Conservation (phyloP, 2,329 filamentous ascomycete species). For the Fusarium napiforme region DNA sequence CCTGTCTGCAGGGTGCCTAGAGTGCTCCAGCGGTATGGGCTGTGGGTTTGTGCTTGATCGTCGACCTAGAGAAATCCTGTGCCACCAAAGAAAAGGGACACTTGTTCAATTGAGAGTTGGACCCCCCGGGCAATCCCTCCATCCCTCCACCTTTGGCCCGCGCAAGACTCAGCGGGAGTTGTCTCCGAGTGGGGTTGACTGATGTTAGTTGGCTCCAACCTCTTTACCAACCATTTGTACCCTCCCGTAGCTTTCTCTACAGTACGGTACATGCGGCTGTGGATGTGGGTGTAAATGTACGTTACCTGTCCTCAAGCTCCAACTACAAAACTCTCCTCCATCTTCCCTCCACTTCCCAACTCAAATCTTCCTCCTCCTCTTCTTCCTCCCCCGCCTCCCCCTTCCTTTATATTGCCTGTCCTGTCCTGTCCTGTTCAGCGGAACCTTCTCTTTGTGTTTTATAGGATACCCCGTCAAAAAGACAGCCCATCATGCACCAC, state of each 20-base stretch:
- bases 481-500: slow-evolving; percentile 57
- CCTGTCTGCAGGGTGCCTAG: slow-evolving; percentile 2
- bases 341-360: slow-evolving; percentile 35
- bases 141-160: slow-evolving; percentile 18
- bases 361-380: slow-evolving; percentile 23
- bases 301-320: slow-evolving; percentile 40
- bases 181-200: slow-evolving; percentile 29
- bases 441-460: slow-evolving; percentile 36
- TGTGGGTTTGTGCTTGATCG: slow-evolving; percentile 20
- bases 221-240: slow-evolving; percentile 17
- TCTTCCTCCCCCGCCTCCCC: not conserved
- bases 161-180: slow-evolving; percentile 30
- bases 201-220: slow-evolving; percentile 6
- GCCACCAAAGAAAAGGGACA: slow-evolving; percentile 52
- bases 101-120: slow-evolving; percentile 55
- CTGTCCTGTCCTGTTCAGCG: slow-evolving; percentile 32
- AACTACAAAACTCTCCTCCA: slow-evolving; percentile 52
- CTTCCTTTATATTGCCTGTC: slow-evolving; percentile 24
- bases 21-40: slow-evolving; percentile 26
- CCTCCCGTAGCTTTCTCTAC: slow-evolving; percentile 4
- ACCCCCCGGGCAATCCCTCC: slow-evolving; percentile 9
- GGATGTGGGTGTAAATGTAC: slow-evolving; percentile 14
- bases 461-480: slow-evolving; percentile 37
- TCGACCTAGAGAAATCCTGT: slow-evolving; percentile 10
- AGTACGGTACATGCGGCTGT: slow-evolving; percentile 1